Evolutionary conservation across 805 yeast genomes (phyloP), one percentile per base, ranked within the genome.

Genomic region (Sugiyamaella smithiae): DNA sequence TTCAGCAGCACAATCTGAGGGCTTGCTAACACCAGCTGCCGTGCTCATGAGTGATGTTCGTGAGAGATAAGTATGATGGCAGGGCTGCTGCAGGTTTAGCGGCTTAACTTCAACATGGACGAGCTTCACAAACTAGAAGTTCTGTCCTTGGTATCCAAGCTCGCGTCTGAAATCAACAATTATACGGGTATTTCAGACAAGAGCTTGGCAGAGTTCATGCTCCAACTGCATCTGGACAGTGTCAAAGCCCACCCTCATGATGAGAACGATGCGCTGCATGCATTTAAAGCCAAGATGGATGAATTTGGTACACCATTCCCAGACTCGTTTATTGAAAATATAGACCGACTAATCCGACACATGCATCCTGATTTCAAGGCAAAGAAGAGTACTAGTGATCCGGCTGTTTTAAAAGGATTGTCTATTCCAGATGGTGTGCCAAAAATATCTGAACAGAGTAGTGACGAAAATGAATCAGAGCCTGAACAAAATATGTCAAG

Each of bases 221-320:
- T 71, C 11, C 69, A 70, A 49, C 56, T 80, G 6, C 68, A 68
- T 51, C 54, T 55, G 1, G 48, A 56, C 9, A 38, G 44, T 11
- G 32, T 26, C 16, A 32, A 48, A 14, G n/a, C 42, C 4, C 36
- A 46, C 28, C 42, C 36, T 11, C 33, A 40, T 6, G 33, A 29
- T 12, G 17, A 22, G 14, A 59, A 63, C 2, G 25, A 51, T 2
- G 61, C 66, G 14, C 49, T 62, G 1, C 56, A 57, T 4, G 69
- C 67, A 9, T 76, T 80, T 55, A 60, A 61, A 17, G 40, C 55
- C 12, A 66, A 65, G 4, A 59, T 80, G 19, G 58, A 61, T 4
- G 76, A 70, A 12, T 63, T 71, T 48, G 81, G 78, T 4, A 75
- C 76, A 31, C 77, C 70, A 4, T 66, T 71, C 47, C 61, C 73